Evolutionary conservation across 1,139 yeast species (phyloP).

Genomic region (Wickerhamiella infanticola): DNA sequence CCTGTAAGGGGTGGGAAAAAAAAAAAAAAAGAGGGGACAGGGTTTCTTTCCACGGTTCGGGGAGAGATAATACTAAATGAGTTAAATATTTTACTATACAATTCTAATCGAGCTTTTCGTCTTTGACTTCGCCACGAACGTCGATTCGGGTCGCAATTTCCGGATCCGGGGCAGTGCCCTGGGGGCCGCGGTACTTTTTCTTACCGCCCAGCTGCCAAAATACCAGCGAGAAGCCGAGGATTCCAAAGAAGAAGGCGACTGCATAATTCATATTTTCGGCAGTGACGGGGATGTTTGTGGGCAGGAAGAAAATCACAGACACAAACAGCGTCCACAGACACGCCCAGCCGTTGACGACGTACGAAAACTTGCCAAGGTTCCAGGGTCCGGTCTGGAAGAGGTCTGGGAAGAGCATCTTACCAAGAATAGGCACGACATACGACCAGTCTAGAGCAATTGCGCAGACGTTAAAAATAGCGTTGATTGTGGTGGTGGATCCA

Average conservation of each 20-base stretch:
- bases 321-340: slow-evolving; percentile 27
- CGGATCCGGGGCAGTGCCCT: slow-evolving; percentile 31
- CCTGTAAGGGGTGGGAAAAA: too few species aligned
- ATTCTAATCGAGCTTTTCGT: slow-evolving; percentile 11
- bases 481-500: slow-evolving; percentile 46
- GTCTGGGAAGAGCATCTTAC: slow-evolving; percentile 39
- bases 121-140: slow-evolving; percentile 11
- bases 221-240: slow-evolving; percentile 35
- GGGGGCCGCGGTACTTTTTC: slow-evolving; percentile 57
- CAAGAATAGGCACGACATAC: slow-evolving; percentile 49
- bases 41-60: too few species aligned
- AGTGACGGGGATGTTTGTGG: slow-evolving; percentile 15
- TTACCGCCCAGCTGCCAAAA: slow-evolving; percentile 47
- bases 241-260: slow-evolving; percentile 49
- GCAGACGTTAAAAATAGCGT: slow-evolving; percentile 63
- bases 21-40: too few species aligned
- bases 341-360: slow-evolving; percentile 25
- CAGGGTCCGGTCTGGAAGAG: slow-evolving; percentile 55
- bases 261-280: slow-evolving; percentile 56
- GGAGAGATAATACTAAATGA: not conserved
- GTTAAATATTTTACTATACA: not conserved
- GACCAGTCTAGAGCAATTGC: slow-evolving; percentile 62
- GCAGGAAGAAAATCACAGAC: slow-evolving; percentile 28
- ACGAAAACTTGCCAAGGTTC: slow-evolving; percentile 41
- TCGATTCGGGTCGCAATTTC: slow-evolving; percentile 21